A percentile compares a stretch with the other conserved stretches of the same genome.
phyloP scores from a whole-genome alignment of 2,329 filamentous ascomycete species.

The Verticillium longisporum region DNA sequence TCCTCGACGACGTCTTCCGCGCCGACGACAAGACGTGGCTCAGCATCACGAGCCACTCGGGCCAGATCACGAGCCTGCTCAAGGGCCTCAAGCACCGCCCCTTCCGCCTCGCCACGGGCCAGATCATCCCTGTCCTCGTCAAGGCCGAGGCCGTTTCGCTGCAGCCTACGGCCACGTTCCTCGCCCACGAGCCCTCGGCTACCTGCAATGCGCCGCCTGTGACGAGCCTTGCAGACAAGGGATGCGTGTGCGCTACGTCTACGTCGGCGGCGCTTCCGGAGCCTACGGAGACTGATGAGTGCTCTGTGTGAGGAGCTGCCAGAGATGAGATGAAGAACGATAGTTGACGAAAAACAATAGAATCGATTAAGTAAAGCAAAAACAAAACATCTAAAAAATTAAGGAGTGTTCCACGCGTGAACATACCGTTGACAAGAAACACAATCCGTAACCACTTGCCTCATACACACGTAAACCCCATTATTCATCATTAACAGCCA shows the following conservation, averaged over 20 bases:
- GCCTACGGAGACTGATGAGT: constrained; percentile 4
- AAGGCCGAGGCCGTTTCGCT: constrained; percentile 40
- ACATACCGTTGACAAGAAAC: too few relatives aligned
- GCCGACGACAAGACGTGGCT: constrained; percentile 47
- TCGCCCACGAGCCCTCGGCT: constrained; percentile 28
- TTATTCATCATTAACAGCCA: background rate
- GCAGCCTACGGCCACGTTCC: constrained; percentile 22
- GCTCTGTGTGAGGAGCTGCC: background rate
- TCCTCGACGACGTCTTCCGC: constrained; percentile 51
- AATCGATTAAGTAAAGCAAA: too few relatives aligned
- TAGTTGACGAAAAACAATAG: background rate
- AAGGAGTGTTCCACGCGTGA: too few relatives aligned
- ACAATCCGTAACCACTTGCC: too few relatives aligned
- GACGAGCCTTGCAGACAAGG: constrained; percentile 31
- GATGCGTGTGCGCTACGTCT: constrained; percentile 32
- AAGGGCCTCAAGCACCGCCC: constrained; percentile 51
- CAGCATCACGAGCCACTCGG: constrained; percentile 54
- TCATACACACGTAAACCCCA: too few relatives aligned
- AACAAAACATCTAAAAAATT: too few relatives aligned
- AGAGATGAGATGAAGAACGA: background rate
- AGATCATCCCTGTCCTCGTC: constrained; percentile 61
- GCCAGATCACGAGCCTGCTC: constrained; percentile 46
- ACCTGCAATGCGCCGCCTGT: constrained; percentile 38
- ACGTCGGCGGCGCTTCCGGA: constrained; percentile 6
- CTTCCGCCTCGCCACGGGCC: constrained; percentile 59